phyloP scores from a whole-genome alignment of 441 rosid species.

The Pelargonium australe region DNA sequence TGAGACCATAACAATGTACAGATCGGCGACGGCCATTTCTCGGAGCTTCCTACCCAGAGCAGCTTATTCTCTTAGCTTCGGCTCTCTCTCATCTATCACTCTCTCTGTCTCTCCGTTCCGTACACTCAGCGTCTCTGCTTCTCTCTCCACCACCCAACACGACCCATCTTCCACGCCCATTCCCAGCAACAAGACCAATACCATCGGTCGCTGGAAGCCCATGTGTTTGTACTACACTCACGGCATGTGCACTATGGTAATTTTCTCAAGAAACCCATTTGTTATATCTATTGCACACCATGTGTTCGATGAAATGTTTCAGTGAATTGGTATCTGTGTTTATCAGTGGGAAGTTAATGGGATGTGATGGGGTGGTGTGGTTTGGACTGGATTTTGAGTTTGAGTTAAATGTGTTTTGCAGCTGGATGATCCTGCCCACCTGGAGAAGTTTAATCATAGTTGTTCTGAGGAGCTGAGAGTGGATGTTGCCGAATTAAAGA shows the following conservation, averaged over 20 bases:
- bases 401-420: constrained; percentile 26
- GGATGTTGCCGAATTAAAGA: constrained; percentile 33
- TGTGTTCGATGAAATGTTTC: constrained; percentile 18
- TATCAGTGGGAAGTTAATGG: not conserved
- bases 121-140: constrained; percentile 21
- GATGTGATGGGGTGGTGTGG: not conserved
- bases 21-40: constrained; percentile 31
- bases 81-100: constrained; percentile 20
- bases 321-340: not conserved
- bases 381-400: constrained; percentile 10
- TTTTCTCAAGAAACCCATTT: not conserved
- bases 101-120: constrained; percentile 17
- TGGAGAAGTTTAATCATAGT: constrained; percentile 70
- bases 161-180: constrained; percentile 17
- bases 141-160: constrained; percentile 8
- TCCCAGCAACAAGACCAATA: constrained; percentile 13
- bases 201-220: constrained; percentile 47
- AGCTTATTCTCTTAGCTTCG: constrained; percentile 16
- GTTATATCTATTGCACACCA: constrained; percentile 6
- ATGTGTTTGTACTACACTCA: constrained; percentile 84
- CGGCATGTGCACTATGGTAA: constrained; percentile 72
- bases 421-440: constrained; percentile 68
- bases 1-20: not conserved
- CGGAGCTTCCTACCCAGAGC: constrained; percentile 29
- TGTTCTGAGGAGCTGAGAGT: constrained; percentile 51